Conservation (phyloP, 2,329 filamentous ascomycete species). For the Colletotrichum sp. region DNA sequence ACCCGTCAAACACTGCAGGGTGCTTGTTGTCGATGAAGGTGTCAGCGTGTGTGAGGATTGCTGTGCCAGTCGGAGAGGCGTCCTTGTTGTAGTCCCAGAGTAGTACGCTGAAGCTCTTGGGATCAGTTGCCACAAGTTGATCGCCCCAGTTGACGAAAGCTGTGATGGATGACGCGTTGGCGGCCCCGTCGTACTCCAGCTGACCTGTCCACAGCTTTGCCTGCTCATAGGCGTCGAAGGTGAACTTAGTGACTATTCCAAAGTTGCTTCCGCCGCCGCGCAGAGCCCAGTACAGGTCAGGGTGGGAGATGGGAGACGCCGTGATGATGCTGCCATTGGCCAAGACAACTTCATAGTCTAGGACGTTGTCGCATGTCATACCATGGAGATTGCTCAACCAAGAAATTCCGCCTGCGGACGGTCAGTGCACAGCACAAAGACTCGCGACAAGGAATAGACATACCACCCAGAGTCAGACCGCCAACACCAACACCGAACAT, state of each 20-base stretch:
- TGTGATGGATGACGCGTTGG: not conserved
- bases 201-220: not conserved
- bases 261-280: conserved; percentile 51
- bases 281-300: conserved; percentile 48
- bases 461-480: conserved; percentile 40
- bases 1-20: conserved; percentile 26
- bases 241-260: conserved; percentile 34
- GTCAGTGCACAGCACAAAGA: not conserved
- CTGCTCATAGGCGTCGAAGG: conserved; percentile 23
- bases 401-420: conserved; percentile 41
- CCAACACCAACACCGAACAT: conserved; percentile 43
- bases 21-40: conserved; percentile 5
- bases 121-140: not conserved
- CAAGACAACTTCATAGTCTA: conserved; percentile 44
- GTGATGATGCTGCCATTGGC: conserved; percentile 41
- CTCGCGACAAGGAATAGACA: not conserved
- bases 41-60: conserved; percentile 19
- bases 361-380: conserved; percentile 43
- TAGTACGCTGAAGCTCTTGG: conserved; percentile 15
- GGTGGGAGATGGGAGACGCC: conserved; percentile 34
- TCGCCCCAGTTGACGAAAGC: not conserved
- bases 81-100: conserved; percentile 20
- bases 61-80: not conserved
- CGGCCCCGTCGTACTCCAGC: not conserved
- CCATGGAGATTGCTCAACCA: conserved; percentile 45